Base-by-base conservation (phyloP, 257 asterid genomes). In the Nicotiana obtusifolia region DNA sequence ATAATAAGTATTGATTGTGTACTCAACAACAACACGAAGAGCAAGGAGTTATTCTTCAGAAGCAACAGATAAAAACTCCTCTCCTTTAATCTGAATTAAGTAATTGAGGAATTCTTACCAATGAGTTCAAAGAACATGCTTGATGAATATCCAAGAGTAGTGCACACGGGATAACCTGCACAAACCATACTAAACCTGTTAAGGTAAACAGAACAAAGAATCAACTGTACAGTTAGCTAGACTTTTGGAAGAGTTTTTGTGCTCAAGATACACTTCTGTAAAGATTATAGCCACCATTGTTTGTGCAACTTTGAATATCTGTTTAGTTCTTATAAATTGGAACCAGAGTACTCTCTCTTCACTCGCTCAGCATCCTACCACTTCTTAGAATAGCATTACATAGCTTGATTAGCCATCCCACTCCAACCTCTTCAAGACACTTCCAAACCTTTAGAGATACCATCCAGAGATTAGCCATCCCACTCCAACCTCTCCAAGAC, bases 81-180 rank as follows among this genome's bases (percentile, higher is more conserved):
- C 54, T 33, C 52, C 76, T 49, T 64, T 67, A 24, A n/a, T 35
- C 47, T 22, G 44, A 76, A 69, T 80, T 19, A 80, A 81, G 66
- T 30, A 84, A 80, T 79, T 54, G 83, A 80, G 41, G 16, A 41
- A 78, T 78, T 90, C 73, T 86, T 81, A 95, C 99, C 99, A 54
- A 83, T 91, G 80, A 92, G 92, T 66, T 84, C 78, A 80, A 92
- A 81, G 73, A 78, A 57, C 26, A 91, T 89, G 87, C 87, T 91
- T 82, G 98, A 89, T 82, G 93, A 84, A 82, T 57, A 91, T 82
- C 98, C 99, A 81, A 95, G 92, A 76, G 97, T 82, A 77, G 90
- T 89, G 84, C 99, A 95, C 66, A 95, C 91, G 53, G 97, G 98
- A 87, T 95, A 95, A 81, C 99, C 99, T 94, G 90, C 91, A 83